Evolutionary conservation across 2,329 filamentous ascomycete species (phyloP).

Genomic region (Leptographium procerum): DNA sequence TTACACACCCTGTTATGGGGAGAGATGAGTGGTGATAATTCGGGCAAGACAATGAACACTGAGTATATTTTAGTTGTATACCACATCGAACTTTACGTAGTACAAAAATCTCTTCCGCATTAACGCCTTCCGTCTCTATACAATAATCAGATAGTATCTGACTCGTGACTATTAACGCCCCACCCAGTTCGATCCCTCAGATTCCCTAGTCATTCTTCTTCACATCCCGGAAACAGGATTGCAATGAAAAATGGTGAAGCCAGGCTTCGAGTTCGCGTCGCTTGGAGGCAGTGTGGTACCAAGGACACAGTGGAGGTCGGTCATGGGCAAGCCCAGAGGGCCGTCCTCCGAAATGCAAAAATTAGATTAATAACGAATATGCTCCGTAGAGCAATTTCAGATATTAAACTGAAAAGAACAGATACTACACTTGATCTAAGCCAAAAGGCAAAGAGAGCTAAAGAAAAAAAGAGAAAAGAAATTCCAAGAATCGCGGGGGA

Average conservation of each 20-base stretch:
- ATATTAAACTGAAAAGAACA: constrained; percentile 97
- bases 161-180: no score
- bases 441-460: constrained; percentile 48
- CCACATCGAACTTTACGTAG: no score
- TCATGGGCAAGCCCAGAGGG: constrained; percentile 65
- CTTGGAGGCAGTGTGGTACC: constrained; percentile 65
- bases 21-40: neutral
- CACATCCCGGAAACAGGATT: constrained; percentile 35
- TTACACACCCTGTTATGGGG: constrained; percentile 5
- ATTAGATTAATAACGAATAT: constrained; percentile 74
- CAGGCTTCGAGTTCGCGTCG: constrained; percentile 44
- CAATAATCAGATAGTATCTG: no score
- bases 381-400: constrained; percentile 68
- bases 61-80: no score
- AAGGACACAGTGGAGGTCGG: constrained; percentile 55
- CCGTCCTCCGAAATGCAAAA: constrained; percentile 46
- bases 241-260: constrained; percentile 46
- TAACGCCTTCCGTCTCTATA: no score
- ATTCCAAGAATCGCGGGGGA: constrained; percentile 8
- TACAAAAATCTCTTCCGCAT: no score
- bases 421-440: constrained; percentile 94
- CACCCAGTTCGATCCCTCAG: no score
- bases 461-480: constrained; percentile 37
- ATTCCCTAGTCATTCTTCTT: constrained; percentile 35
- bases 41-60: no score